A percentile compares a stretch with the other conserved stretches of the same genome.
Evolutionary conservation across 345 rosid genomes (phyloP).

Genomic region (Trapa incisa): DNA sequence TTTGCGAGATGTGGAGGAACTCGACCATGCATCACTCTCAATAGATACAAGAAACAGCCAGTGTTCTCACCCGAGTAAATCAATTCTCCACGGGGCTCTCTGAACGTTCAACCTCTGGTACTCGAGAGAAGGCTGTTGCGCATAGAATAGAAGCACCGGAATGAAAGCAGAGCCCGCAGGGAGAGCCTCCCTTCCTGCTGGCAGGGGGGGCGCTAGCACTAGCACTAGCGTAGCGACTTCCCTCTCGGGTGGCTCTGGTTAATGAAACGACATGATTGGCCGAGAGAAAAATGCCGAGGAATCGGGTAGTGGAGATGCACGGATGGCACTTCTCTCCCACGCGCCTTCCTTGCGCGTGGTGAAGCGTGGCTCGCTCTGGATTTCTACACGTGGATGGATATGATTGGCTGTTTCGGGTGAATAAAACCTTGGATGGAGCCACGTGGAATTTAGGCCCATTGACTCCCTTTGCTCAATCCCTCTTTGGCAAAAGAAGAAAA

Average conservation of each 20-base stretch:
- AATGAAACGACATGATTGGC: background rate
- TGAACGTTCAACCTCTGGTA: background rate
- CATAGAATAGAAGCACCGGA: background rate
- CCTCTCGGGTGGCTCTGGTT: background rate
- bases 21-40: background rate
- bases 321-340: background rate
- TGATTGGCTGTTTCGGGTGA: background rate
- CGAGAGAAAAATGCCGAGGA: background rate
- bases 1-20: background rate
- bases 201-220: background rate
- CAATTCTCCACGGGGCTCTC: background rate
- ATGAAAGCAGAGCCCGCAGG: background rate
- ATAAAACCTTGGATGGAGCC: no score
- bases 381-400: background rate
- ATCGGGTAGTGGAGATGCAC: background rate
- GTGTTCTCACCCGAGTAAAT: background rate
- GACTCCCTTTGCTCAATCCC: background rate
- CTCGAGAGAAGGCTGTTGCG: background rate
- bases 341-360: background rate
- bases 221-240: background rate
- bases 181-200: background rate
- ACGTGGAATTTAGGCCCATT: no score
- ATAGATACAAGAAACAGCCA: background rate
- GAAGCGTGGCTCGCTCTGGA: background rate
- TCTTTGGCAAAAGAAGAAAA: no score